These are phyloP conservation scores for Amanita fuliginea DNA, from an alignment of 768 basidiomycete genomes.

Conservation along the genomic window DNA sequence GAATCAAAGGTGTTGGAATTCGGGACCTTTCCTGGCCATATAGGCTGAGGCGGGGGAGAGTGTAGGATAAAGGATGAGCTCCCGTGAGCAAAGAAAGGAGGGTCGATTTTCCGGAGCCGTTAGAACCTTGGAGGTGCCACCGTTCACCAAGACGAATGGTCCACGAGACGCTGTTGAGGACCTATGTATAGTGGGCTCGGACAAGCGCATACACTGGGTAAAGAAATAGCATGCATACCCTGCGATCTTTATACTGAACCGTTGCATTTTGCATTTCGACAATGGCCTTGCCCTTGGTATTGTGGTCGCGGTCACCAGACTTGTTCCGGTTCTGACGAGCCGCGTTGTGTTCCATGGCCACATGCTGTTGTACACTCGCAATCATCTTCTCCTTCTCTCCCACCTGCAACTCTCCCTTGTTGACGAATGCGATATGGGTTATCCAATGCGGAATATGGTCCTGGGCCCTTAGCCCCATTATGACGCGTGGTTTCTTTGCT, in stretches of 20 bases:
- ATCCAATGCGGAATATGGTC: slow-evolving; percentile 68
- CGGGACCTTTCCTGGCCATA: slow-evolving; percentile 20
- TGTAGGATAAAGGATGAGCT: slow-evolving; percentile 78
- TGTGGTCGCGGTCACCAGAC: background rate
- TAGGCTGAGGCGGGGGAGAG: slow-evolving; percentile 31
- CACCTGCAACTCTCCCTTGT: slow-evolving; percentile 34
- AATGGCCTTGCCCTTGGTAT: slow-evolving; percentile 19
- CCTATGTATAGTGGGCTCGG: slow-evolving; percentile 32
- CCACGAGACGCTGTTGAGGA: slow-evolving; percentile 75
- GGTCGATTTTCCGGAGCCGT: slow-evolving; percentile 95
- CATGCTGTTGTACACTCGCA: background rate
- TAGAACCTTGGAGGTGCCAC: slow-evolving; percentile 86
- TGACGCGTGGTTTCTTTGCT: slow-evolving; percentile 40
- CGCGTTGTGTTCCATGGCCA: background rate
- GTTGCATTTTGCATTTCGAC: slow-evolving; percentile 57
- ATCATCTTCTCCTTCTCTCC: slow-evolving; percentile 34
- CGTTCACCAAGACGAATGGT: slow-evolving; percentile 69
- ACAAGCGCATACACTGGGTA: background rate
- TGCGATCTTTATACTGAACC: slow-evolving; percentile 59
- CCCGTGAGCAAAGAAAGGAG: slow-evolving; percentile 84
- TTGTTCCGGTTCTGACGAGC: background rate
- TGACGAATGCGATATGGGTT: slow-evolving; percentile 51
- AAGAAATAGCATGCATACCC: slow-evolving; percentile 26
- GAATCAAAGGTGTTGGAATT: slow-evolving; percentile 60
- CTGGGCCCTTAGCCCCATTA: slow-evolving; percentile 52